phyloP scores from a whole-genome alignment of 495 filamentous ascomycete species.

The Friedmanniomyces simplex region DNA sequence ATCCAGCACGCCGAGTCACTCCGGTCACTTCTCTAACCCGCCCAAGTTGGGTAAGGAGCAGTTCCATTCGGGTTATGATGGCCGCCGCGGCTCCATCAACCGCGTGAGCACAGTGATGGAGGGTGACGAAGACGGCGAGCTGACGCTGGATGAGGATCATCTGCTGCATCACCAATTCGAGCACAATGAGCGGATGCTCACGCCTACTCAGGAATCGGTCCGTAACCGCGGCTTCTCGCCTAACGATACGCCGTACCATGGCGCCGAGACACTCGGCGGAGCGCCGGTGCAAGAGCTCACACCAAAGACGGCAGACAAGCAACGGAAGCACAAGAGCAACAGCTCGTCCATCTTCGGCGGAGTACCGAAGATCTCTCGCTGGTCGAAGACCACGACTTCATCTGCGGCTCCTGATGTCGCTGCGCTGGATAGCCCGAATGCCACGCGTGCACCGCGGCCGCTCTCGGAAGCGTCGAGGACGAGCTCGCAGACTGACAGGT shows the following conservation, averaged over 20 bases:
- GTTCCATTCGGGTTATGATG: conserved; percentile 44
- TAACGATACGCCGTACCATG: conserved; percentile 61
- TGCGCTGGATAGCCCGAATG: conserved; percentile 35
- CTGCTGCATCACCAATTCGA: conserved; percentile 23
- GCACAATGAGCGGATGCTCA: conserved; percentile 31
- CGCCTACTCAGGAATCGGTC: conserved; percentile 33
- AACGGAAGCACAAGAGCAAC: conserved; percentile 82
- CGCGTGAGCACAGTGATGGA: conserved; percentile 85
- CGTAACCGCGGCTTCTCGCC: conserved; percentile 42
- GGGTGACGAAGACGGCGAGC: conserved; percentile 31
- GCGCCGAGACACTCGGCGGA: conserved; percentile 36
- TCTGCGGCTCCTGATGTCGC: conserved; percentile 40
- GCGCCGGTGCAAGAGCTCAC: conserved; percentile 65
- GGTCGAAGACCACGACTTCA: conserved; percentile 92
- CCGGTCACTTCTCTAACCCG: conserved; percentile 65
- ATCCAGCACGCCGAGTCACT: conserved; percentile 62
- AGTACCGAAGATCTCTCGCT: conserved; percentile 78
- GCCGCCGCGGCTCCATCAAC: conserved; percentile 56
- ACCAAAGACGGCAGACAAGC: conserved; percentile 62
- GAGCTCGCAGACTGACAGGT: conserved; percentile 38
- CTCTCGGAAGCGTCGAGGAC: conserved; percentile 50
- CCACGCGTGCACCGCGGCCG: conserved; percentile 42
- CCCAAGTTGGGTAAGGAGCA: conserved; percentile 45
- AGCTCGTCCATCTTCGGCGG: conserved; percentile 65
- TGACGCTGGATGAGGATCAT: conserved; percentile 23